These are phyloP conservation scores for Edaphochlamys debaryana DNA, from an alignment of 139 green algal genomes.

Conservation along the genomic window DNA sequence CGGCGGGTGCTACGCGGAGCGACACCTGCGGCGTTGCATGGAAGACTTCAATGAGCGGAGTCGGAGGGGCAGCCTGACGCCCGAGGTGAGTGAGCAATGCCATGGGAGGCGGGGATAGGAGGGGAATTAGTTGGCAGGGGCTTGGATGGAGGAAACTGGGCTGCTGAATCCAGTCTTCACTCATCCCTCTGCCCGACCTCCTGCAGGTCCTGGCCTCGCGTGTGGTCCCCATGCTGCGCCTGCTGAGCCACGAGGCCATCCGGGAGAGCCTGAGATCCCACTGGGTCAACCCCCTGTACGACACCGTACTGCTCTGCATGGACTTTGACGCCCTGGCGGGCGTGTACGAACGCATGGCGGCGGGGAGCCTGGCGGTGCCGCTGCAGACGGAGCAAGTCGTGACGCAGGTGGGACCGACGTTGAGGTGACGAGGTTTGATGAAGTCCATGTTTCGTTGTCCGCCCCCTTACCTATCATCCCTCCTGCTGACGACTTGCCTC, in stretches of 20 bases:
- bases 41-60: background rate
- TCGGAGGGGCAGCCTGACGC: background rate
- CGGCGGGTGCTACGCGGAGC: too few species aligned
- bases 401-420: too few species aligned
- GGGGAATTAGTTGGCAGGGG: too few species aligned
- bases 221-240: conserved; percentile 17
- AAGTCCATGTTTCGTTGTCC: background rate
- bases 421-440: too few species aligned
- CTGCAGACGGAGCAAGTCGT: background rate
- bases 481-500: too few species aligned
- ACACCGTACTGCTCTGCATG: conserved; percentile 10
- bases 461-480: too few species aligned
- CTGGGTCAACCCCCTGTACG: conserved; percentile 26
- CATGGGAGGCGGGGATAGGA: too few species aligned
- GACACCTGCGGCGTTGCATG: background rate
- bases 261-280: conserved; percentile 17
- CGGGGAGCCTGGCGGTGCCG: background rate
- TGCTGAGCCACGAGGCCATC: conserved; percentile 6
- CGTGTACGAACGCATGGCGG: conserved; percentile 9
- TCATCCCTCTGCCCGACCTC: too few species aligned
- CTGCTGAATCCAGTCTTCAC: too few species aligned
- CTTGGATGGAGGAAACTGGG: too few species aligned
- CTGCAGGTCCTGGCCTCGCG: conserved; percentile 10
- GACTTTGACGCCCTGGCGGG: background rate
- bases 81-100: background rate